Evolutionary conservation across 2,329 filamentous ascomycete genomes (phyloP), one percentile per base, ranked within the genome.

Genomic region (Microsporum audouinii): DNA sequence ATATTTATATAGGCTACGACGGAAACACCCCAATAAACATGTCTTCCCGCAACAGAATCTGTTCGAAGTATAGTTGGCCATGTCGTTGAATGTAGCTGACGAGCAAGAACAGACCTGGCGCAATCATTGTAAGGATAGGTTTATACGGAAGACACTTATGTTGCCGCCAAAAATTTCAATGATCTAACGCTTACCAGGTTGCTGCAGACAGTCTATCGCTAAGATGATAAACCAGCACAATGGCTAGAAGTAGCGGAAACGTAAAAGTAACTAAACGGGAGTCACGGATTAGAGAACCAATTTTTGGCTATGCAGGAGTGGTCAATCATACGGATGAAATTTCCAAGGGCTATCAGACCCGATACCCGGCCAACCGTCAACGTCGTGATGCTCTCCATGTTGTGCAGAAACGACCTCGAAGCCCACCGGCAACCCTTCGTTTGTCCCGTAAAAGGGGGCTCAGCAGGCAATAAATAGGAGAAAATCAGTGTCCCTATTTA

Each of bases 11-110:
- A 31, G 27, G 45, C 23, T 7, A 51, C 27, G 10, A 12, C 6
- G 2, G 45, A 51, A 31, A 51, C 45, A 31, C 45, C 27, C 65
- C 65, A 70, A 3, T 64, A 67, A 4, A 69, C 57, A 31, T 70
- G 69, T 8, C 76, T 73, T 0, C 74, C 72, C 8, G 61, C 62
- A 0, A 65, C 70, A 5, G 68, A 66, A 63, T 79, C 77, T 2
- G 73, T 67, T 5, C 66, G 65, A n/a, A 80, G 72, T 5, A 79
- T 63, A 0, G 66, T 61, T 7, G 77, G 76, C 77, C 78, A 79
- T 51, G 71, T 66, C 1, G 76, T 75, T 23, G 68, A 68, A 51
- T 78, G 74, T 12, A 79, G 64, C 6, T 69, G 63, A 62, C 69
- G 67, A 3, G 67, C 68, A 8, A 76, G 67, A 23, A 76, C 71